These are phyloP conservation scores for Anthoceros angustus DNA, from an alignment of 225 moss, liverwort and hornwort species.

Conservation along the genomic window DNA sequence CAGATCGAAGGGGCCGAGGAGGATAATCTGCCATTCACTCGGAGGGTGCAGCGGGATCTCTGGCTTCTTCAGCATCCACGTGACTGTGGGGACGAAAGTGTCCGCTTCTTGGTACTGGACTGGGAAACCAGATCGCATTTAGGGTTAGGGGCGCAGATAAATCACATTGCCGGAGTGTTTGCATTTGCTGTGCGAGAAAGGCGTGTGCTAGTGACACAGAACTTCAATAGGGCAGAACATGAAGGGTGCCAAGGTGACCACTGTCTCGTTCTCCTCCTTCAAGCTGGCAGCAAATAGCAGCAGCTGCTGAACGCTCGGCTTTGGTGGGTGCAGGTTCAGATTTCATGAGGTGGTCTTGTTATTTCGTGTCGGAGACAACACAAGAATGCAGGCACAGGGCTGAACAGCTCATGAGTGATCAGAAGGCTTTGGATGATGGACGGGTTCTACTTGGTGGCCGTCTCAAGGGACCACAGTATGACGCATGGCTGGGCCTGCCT, in stretches of 20 bases:
- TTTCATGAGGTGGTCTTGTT: conserved; percentile 19
- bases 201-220: conserved; percentile 15
- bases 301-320: neutral
- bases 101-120: conserved; percentile 18
- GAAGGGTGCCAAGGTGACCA: conserved; percentile 13
- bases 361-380: conserved; percentile 22
- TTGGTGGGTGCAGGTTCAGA: conserved; percentile 5
- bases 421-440: conserved; percentile 15
- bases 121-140: conserved; percentile 9
- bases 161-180: conserved; percentile 20
- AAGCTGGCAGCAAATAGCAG: neutral
- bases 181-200: conserved; percentile 21
- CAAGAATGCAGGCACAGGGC: conserved; percentile 11
- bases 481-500: neutral
- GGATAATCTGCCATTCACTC: conserved; percentile 28
- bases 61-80: conserved; percentile 31
- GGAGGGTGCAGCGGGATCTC: conserved; percentile 22
- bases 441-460: conserved; percentile 12
- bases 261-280: neutral
- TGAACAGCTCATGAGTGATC: conserved; percentile 7
- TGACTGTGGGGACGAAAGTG: conserved; percentile 13
- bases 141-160: conserved; percentile 27
- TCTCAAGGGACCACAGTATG: neutral
- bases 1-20: conserved; percentile 23
- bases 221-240: conserved; percentile 17